Evolutionary conservation across 345 rosid genomes (phyloP), one percentile per base, ranked within the genome.

Genomic region (Citrus cavaleriei): DNA sequence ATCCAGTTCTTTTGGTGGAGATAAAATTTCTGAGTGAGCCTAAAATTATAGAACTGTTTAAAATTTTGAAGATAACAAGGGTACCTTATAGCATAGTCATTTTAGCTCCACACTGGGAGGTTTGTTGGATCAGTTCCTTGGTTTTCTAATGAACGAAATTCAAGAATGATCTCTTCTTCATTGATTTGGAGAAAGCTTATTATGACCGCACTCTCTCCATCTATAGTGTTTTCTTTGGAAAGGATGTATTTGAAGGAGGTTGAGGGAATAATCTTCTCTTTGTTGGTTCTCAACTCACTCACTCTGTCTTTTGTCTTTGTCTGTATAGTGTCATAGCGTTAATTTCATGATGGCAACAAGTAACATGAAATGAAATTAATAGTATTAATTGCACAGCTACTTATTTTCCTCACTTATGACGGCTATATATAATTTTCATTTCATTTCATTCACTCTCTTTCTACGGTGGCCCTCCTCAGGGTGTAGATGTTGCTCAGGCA

Each of bases 401-500:
- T 40, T 9, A 40, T 40, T 40, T 40, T 9, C 46, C 46, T 9
- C 46, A 8, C 13, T 10, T 2, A 9, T 40, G 46, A 9, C 46
- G 9, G n/a, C 32, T 51, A 19, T 19, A 19, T 19, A 22, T 74
- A 4, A 46, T 12, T 46, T 46, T 12, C 51, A 12, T 42, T 42
- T 46, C 18, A 46, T 46, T 75, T 18, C 19, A 38, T 57, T 65
- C 28, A 9, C 27, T 71, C 10, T 61, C 2, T 69, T 16, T 14
- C 49, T 24, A 46, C 51, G 22, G 21, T 80, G 57, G 27, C 38
- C 28, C 54, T 77, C 35, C 58, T 59, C 90, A 90, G 97, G 89
- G 80, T 22, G 75, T 83, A 49, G 90, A 91, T 85, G 86, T 89
- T 61, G 86, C 88, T 55, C 85, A 79, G 78, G 75, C 87, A 58